Evolutionary conservation across 2,329 filamentous ascomycete genomes (phyloP), one percentile per base, ranked within the genome.

Genomic region (Stagonosporopsis cucurbitacearum): DNA sequence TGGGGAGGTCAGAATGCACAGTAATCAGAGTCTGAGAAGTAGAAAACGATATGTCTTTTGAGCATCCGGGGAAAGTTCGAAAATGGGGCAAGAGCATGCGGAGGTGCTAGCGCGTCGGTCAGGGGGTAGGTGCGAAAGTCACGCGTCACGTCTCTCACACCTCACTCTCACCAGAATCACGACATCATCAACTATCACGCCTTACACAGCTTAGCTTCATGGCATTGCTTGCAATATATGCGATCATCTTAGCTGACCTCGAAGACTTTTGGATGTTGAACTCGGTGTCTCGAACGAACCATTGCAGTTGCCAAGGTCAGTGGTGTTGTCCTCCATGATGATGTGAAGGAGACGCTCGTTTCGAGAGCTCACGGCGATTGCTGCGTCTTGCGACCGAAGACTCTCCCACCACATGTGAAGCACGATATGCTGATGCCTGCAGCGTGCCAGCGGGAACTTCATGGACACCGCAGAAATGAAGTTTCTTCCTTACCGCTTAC

Each of bases 81-180:
- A 26, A 19, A 23, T 41, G 19, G 33, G 17, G 20, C 23, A 32
- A 12, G 19, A n/a, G 25, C 15, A 33, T 50, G 25, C 1, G 19
- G 23, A 26, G 37, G 12, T n/a, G 9, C 19, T 51, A 51, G 49
- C 49, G 49, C 13, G 12, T 19, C 3, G 11, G 37, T 12, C 3
- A 23, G 8, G 15, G 8, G 30, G 40, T 32, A n/a, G 13, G 13
- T 4, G 25, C 15, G 15, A 33, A 30, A n/a, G 15, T 37, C 49
- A 51, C 49, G 42, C 50, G 42, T 42, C 26, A 17, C 22, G 35
- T 36, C 41, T 36, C 41, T 39, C 35, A 30, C n/a, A 41, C 42
- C 19, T 51, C 42, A 51, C 11, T 32, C 32, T 47, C 47, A 47
- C 30, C 47, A 15, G n/a, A 15, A 4, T 51, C 42, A 37, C 30